These are phyloP conservation scores for Trichoderma asperelloides DNA, from an alignment of 495 filamentous ascomycete species.

Conservation along the genomic window DNA sequence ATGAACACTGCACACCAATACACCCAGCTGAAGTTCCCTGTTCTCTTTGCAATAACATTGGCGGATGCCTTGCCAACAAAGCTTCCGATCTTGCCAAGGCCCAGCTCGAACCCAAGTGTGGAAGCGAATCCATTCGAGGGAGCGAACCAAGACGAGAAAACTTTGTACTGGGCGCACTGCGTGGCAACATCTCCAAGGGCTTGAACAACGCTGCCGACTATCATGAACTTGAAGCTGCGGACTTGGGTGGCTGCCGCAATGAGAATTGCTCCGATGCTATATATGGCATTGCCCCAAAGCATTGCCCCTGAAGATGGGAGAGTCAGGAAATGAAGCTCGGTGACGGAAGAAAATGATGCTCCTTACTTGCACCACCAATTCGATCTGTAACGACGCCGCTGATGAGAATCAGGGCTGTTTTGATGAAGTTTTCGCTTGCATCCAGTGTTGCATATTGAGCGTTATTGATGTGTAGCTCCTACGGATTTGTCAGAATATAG, in stretches of 20 bases:
- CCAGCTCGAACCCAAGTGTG: constrained; percentile 27
- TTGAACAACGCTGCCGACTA: constrained; percentile 32
- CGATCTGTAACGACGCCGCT: constrained; percentile 37
- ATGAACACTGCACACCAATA: constrained; percentile 41
- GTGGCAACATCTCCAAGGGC: constrained; percentile 39
- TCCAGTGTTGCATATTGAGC: constrained; percentile 35
- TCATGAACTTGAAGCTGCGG: constrained; percentile 34
- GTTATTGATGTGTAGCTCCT: constrained; percentile 19
- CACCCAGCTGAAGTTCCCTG: constrained; percentile 37
- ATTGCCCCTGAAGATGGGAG: constrained; percentile 14
- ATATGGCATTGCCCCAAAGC: constrained; percentile 36
- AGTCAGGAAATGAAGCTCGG: background rate
- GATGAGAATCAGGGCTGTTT: constrained; percentile 31
- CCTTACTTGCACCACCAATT: constrained; percentile 32
- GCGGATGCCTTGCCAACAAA: constrained; percentile 32
- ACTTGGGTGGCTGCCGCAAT: constrained; percentile 34
- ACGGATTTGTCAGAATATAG: constrained; percentile 32
- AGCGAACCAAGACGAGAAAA: constrained; percentile 42
- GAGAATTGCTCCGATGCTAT: constrained; percentile 37
- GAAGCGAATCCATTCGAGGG: constrained; percentile 28
- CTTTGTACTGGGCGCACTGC: constrained; percentile 39
- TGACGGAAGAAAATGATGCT: background rate
- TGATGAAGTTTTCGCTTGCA: constrained; percentile 41
- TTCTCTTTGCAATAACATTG: constrained; percentile 32
- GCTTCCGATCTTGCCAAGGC: constrained; percentile 26